Base-by-base conservation (phyloP, 208 protist species). In the Crithidia sp. region DNA sequence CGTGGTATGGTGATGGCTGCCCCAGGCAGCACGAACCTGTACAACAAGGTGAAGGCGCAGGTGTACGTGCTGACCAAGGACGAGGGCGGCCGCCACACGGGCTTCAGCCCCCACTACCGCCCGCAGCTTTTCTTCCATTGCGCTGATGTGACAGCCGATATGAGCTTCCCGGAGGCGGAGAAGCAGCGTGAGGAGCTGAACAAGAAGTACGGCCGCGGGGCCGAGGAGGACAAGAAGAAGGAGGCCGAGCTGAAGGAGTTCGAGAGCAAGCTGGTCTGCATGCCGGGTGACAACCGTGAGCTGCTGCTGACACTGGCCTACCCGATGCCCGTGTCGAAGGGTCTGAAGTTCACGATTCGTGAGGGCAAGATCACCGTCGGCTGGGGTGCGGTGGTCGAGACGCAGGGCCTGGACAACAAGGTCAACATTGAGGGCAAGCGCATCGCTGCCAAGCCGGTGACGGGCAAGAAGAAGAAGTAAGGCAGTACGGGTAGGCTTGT, bases 91-190 rank as follows among this genome's bases (percentile, higher is more conserved):
- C 95, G 99, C 69, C 98, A 99, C 93, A 99, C 98, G 13, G 97
- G 98, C 65, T 99, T 99, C 83, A 93, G 93, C 76, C 93, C 90
- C 8, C 94, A 98, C 90, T 99, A 99, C 92, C 86, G 91, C 68
- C 98, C 98, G 28, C 98, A 99, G 86, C 95, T 99, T 72, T 99
- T 98, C 90, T 98, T 99, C 85, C 95, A 97, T 82, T 99, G 98
- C 37, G 95, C 97, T 12, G 98, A 99, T 77, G 90, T 99, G 36
- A 99, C 98, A 17, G 98, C 97, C 8, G 90, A 94, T 62, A 88
- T 99, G 55, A 94, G 83, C 69, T 97, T 99, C 63, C 95, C 95
- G 52, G 91, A 97, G 81, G 84, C 82, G 37, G 90, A 96, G 78
- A 84, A 74, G 78, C 52, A 83, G 66, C 77, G 83, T 19, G 83